Evolutionary conservation across 1,139 yeast species (phyloP), one percentile per base, ranked within the genome.

Genomic region (Yueomyces sp.): DNA sequence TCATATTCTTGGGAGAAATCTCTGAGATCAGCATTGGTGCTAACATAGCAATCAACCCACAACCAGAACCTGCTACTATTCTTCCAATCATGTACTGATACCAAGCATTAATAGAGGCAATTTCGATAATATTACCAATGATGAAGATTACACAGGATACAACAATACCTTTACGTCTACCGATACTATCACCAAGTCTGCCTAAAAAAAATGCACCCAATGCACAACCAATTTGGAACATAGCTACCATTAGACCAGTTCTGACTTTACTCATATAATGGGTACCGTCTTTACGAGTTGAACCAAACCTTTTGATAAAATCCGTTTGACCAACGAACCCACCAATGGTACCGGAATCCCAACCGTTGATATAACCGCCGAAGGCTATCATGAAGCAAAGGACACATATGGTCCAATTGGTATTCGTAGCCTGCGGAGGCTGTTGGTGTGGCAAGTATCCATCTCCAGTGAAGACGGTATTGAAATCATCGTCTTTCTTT

Each of bases 211-310:
- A 58, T 52, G 81, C 72, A 60, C 84, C 84, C 50, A 76, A 65
- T 46, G 78, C 78, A 56, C 82, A 76, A 64, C 84, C 84, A 48
- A 76, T 75, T 51, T 79, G 76, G 62, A 76, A 75, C 50, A 78
- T 76, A 37, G 81, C 70, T 46, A 77, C 79, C 53, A 78, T 72
- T 54, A 78, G 66, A 50, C 82, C 80, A 37, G 66, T 65, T 65
- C 80, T 76, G 27, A 68, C 68, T 28, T 78, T 69, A 26, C 75
- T 65, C 44, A 75, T 62, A 51, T 66, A 64, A 42, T 54, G 49
- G 9, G 46, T 58, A 41, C 71, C 69, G 4, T 53, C 47, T 11
- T 50, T 27, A 27, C 25, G 39, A 7, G 30, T 39, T 8, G 38
- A 30, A 39, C 48, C 50, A 56, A 72, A 73, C 49, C 73, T 67